phyloP scores from a whole-genome alignment of 2,329 filamentous ascomycete species.

The Colletotrichum endophyticum region DNA sequence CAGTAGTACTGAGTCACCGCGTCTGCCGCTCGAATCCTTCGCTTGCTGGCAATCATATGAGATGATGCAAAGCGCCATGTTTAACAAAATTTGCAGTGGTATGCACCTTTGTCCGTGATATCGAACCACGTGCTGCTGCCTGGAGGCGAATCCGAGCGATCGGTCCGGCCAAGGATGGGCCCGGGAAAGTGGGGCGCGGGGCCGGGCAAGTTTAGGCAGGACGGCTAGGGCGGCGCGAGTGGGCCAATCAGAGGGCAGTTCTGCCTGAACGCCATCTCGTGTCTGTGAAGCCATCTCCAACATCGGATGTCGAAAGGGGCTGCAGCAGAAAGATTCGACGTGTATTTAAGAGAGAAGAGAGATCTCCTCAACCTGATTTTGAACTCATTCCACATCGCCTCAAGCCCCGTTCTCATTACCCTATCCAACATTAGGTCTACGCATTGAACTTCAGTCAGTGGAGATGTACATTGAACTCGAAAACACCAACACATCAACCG shows the following conservation, averaged over 20 bases:
- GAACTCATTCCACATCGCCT: neutral
- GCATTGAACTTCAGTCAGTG: fast-evolving
- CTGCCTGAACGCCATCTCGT: neutral
- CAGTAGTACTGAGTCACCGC: neutral
- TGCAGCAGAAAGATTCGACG: fast-evolving
- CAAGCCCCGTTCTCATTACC: neutral
- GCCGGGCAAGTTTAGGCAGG: neutral
- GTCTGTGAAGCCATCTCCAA: neutral
- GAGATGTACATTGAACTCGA: neutral
- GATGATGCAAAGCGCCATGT: neutral
- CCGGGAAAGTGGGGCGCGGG: neutral
- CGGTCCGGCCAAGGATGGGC: neutral
- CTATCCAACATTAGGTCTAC: fast-evolving
- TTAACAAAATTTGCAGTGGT: neutral
- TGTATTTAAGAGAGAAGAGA: neutral
- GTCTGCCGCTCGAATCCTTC: fast-evolving
- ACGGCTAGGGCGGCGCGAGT: neutral
- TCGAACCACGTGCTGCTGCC: neutral
- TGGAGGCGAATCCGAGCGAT: neutral
- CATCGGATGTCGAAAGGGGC: neutral
- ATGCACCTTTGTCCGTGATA: neutral
- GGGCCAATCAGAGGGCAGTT: neutral
- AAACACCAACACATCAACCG: neutral
- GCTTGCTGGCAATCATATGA: neutral
- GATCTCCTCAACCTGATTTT: neutral